A percentile compares a stretch with the other conserved stretches of the same genome.
phyloP scores from a whole-genome alignment of 176 grass and related monocot genomes.

The Triticum urartu region DNA sequence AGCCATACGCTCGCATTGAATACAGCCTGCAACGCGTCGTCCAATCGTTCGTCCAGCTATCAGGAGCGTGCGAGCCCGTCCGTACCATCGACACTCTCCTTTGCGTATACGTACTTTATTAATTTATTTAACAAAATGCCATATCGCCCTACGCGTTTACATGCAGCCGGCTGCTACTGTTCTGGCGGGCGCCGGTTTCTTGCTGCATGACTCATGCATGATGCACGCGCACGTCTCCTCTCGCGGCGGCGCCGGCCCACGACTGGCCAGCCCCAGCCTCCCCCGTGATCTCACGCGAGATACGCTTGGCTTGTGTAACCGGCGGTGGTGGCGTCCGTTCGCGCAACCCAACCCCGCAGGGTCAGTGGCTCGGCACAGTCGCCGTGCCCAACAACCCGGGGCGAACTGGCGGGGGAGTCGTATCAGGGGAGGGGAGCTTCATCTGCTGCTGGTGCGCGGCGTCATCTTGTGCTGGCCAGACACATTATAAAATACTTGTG shows the following conservation, averaged over 20 bases:
- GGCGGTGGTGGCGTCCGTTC: not conserved
- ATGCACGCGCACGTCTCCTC: not conserved
- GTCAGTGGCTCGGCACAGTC: not conserved
- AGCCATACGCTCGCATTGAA: too few species aligned
- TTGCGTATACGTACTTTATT: too few species aligned
- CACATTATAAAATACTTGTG: too few species aligned
- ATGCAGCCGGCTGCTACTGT: not conserved
- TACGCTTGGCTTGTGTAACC: not conserved
- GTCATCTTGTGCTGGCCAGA: too few species aligned
- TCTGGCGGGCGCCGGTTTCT: not conserved
- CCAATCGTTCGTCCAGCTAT: too few species aligned
- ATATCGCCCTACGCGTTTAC: not conserved
- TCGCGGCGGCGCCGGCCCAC: constrained; percentile 2
- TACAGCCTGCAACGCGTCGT: too few species aligned
- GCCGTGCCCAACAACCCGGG: not conserved
- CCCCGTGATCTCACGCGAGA: not conserved
- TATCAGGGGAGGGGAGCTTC: too few species aligned
- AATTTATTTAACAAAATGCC: not conserved
- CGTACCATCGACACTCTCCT: too few species aligned
- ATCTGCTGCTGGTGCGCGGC: too few species aligned
- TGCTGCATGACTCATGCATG: not conserved
- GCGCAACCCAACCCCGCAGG: not conserved
- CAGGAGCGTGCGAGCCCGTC: too few species aligned
- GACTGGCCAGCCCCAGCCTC: too few species aligned
- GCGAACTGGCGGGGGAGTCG: not conserved